phyloP scores from a whole-genome alignment of 805 yeast genomes.

The Saccharomycopsis guyanensis region DNA sequence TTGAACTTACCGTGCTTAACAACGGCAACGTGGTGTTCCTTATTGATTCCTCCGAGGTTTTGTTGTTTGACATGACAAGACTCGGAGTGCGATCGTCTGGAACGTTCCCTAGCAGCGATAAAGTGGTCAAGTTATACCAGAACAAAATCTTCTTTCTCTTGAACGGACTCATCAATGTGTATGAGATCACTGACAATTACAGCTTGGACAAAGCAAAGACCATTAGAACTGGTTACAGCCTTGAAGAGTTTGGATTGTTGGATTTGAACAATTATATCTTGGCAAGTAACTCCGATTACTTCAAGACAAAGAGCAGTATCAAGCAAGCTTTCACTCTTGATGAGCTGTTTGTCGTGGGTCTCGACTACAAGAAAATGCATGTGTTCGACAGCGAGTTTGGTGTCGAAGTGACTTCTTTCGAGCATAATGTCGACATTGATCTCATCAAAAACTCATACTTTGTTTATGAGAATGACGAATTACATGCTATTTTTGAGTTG shows the following conservation, averaged over 20 bases:
- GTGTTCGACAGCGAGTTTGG: slow-evolving; percentile 24
- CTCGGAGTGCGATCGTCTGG: background rate
- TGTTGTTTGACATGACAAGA: background rate
- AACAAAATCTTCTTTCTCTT: slow-evolving; percentile 18
- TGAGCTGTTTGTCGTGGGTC: slow-evolving; percentile 22
- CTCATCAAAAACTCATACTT: background rate
- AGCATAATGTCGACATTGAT: slow-evolving; percentile 5
- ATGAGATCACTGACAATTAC: slow-evolving; percentile 1
- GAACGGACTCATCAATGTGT: slow-evolving; percentile 14
- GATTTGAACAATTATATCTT: slow-evolving; percentile 16
- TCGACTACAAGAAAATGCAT: slow-evolving; percentile 17
- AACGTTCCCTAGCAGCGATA: background rate
- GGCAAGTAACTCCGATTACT: slow-evolving; percentile 15
- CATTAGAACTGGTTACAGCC: slow-evolving; percentile 14
- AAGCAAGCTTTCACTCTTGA: slow-evolving; percentile 16
- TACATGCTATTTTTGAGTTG: slow-evolving; percentile 5
- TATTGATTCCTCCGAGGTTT: background rate
- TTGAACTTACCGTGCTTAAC: slow-evolving; percentile 3
- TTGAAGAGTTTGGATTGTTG: background rate
- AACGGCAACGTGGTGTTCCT: slow-evolving; percentile 9
- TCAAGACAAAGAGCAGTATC: slow-evolving; percentile 7
- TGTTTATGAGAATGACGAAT: background rate
- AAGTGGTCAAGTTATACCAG: slow-evolving; percentile 19
- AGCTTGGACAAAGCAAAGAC: slow-evolving; percentile 1
- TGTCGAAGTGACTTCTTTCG: slow-evolving; percentile 8